phyloP scores from a whole-genome alignment of 1,284 basidiomycete genomes.

The Clitocybe nebularis region DNA sequence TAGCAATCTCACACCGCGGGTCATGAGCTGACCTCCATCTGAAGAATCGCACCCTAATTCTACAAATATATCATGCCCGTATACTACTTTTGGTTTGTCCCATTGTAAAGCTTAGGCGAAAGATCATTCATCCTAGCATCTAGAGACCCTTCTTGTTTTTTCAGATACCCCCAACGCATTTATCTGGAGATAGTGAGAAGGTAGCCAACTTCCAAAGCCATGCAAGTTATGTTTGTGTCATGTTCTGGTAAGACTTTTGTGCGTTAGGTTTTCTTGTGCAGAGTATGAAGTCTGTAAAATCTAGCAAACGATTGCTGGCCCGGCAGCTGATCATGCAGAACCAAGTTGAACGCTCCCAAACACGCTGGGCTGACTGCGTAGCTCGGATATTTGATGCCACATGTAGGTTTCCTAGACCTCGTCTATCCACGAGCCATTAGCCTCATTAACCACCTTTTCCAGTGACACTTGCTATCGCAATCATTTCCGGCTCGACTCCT shows the following conservation, averaged over 20 bases:
- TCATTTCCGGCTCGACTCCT: constrained; percentile 6
- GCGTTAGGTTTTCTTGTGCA: not conserved
- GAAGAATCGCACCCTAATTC: constrained; percentile 9
- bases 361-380: constrained; percentile 9
- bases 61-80: constrained; percentile 13
- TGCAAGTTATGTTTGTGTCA: constrained; percentile 9
- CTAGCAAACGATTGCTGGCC: constrained; percentile 11
- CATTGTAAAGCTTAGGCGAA: not conserved
- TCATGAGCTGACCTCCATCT: not conserved
- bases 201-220: constrained; percentile 7
- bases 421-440: not conserved
- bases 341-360: constrained; percentile 8
- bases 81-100: constrained; percentile 7
- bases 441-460: not conserved
- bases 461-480: constrained; percentile 10
- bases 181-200: not conserved
- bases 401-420: constrained; percentile 4
- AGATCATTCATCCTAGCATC: constrained; percentile 4
- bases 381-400: constrained; percentile 10
- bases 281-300: not conserved
- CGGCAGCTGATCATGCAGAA: constrained; percentile 11
- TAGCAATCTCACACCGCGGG: not conserved
- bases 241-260: constrained; percentile 6
- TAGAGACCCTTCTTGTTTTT: not conserved
- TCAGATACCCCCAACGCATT: not conserved